phyloP scores from a whole-genome alignment of 2,329 filamentous ascomycete species.

The Madurella mycetomatis region DNA sequence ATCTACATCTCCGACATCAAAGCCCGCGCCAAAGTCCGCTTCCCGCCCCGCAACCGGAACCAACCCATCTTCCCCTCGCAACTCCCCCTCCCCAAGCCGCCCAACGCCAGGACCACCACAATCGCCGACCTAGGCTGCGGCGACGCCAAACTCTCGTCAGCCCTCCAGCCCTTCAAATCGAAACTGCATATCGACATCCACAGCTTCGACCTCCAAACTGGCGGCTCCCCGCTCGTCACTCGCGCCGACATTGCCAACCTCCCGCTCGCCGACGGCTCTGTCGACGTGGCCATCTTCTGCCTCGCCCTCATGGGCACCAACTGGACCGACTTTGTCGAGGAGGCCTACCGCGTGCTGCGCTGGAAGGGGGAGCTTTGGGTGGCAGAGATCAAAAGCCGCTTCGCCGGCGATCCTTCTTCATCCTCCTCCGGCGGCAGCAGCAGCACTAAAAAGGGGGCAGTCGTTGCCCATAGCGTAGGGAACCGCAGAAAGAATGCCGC shows the following conservation, averaged over 20 bases:
- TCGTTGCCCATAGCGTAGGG: conserved; percentile 67
- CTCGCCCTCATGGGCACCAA: conserved; percentile 98
- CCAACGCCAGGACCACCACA: conserved; percentile 66
- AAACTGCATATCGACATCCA: conserved; percentile 69
- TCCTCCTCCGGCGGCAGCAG: conserved; percentile 25
- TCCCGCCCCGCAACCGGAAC: conserved; percentile 25
- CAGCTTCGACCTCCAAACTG: conserved; percentile 78
- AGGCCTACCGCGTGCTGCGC: conserved; percentile 85
- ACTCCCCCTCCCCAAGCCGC: conserved; percentile 54
- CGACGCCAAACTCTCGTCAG: conserved; percentile 74
- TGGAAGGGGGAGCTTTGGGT: conserved; percentile 97
- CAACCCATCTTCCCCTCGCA: conserved; percentile 33
- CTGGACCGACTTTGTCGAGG: conserved; percentile 94
- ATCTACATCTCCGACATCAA: conserved; percentile 72
- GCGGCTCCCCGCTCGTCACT: conserved; percentile 70
- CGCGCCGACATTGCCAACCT: conserved; percentile 84
- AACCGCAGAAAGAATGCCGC: conserved; percentile 54
- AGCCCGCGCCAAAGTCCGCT: conserved; percentile 48
- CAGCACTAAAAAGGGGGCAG: conserved; percentile 40
- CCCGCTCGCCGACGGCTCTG: conserved; percentile 67
- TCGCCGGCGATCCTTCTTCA: conserved; percentile 43
- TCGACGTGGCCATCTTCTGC: conserved; percentile 91
- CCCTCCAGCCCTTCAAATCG: conserved; percentile 58
- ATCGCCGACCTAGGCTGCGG: conserved; percentile 93
- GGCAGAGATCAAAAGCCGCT: conserved; percentile 92